Base-by-base conservation (phyloP, 2,329 filamentous ascomycete species). In the Ilyonectria sp. region DNA sequence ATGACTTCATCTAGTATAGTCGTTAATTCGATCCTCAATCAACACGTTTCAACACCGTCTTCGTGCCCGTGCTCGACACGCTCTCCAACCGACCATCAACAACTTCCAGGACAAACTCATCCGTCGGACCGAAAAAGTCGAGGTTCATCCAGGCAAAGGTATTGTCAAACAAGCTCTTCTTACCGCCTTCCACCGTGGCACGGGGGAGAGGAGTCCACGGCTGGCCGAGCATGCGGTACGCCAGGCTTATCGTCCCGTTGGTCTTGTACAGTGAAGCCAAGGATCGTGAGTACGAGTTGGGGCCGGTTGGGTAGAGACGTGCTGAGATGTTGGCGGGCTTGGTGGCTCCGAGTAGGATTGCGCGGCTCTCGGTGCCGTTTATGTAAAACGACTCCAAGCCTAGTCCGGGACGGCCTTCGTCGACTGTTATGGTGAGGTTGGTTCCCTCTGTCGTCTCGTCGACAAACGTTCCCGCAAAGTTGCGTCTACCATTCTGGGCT, bases 401-500 rank as follows among this genome's bases (percentile, higher is more conserved):
- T 4, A 69, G 54, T 0, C 72, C 72, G 2, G 72, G 65, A 13
- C 63, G 59, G 6, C 37, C 69, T 4, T 72, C 31, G 7, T 67
- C 70, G 1, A 73, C 71, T 2, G 54, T 37, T 2, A 76, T 31
- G 0, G 72, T 76, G 1, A 76, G 17, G 15, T 76, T 76, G 0
- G 71, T 73, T 1, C 60, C 52, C 1, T 70, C 40, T 0, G 44
- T 40, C 0, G 49, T 47, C 1, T 72, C 40, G 2, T 60, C 58
- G 1, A 69, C 55, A 10, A 74, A 76, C 0, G 68, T 74, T 0
- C 74, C 74, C 0, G 67, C 44, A 5, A 75, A 59, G 3, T 60
- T 73, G 21, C 33, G 26, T 10, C 63, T 50, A 0, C 75, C 75
- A 11, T 69, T 74, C 2, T 75, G 74, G 0, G 60, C 68, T 0